phyloP scores from a whole-genome alignment of 768 basidiomycete genomes.

The Suillus weaverae region DNA sequence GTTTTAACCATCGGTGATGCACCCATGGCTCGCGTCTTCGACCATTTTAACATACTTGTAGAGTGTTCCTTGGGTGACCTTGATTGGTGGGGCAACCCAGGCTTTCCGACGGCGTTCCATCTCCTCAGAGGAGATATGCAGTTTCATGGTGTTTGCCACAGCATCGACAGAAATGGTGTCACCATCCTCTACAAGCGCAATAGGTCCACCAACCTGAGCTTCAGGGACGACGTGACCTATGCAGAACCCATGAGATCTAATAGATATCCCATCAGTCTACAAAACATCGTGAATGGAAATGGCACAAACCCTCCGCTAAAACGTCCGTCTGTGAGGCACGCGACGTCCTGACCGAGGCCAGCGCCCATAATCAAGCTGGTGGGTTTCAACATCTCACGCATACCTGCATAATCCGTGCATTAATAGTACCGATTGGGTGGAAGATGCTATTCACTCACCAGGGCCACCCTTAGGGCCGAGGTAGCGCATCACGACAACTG shows the following conservation, averaged over 20 bases:
- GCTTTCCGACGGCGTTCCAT: slow-evolving; percentile 64
- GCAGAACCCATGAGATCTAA: slow-evolving; percentile 92
- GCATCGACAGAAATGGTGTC: slow-evolving; percentile 89
- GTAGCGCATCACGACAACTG: slow-evolving; percentile 92
- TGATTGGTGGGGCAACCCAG: slow-evolving; percentile 87
- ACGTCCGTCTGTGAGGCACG: slow-evolving; percentile 95
- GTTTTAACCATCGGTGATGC: slow-evolving; percentile 81
- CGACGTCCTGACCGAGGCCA: slow-evolving; percentile 92
- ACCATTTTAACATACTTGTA: slow-evolving; percentile 91
- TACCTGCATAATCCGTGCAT: slow-evolving; percentile 51
- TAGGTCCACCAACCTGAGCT: slow-evolving; percentile 91
- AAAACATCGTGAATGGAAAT: slow-evolving; percentile 17
- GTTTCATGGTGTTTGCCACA: slow-evolving; percentile 77
- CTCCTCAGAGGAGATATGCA: slow-evolving; percentile 77
- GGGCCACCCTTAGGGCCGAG: slow-evolving; percentile 97
- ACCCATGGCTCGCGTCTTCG: slow-evolving; percentile 88
- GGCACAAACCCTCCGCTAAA: slow-evolving; percentile 91
- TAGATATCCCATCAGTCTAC: slow-evolving; percentile 14
- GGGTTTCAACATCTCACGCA: slow-evolving; percentile 99
- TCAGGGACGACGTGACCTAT: slow-evolving; percentile 98
- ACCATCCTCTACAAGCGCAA: slow-evolving; percentile 86
- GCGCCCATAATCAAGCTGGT: slow-evolving; percentile 99
- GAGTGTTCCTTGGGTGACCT: slow-evolving; percentile 77
- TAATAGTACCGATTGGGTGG: slow-evolving; percentile 7
- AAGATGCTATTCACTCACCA: slow-evolving; percentile 47